phyloP scores from a whole-genome alignment of 2,329 filamentous ascomycete genomes.

The Leptographium radiaticola region DNA sequence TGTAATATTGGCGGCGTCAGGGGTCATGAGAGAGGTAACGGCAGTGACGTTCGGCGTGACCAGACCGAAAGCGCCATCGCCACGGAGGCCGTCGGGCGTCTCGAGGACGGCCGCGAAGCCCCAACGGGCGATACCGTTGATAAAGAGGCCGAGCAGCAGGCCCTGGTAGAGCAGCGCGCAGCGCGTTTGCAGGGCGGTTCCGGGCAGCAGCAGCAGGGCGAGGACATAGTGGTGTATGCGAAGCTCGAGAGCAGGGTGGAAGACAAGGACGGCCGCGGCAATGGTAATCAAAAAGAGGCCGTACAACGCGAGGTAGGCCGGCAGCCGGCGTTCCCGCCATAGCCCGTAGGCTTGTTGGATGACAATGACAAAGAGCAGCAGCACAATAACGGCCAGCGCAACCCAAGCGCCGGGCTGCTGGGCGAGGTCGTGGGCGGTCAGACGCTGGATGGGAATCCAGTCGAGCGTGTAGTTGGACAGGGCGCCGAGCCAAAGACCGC shows the following conservation, averaged over 20 bases:
- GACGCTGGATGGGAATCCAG: constrained; percentile 80
- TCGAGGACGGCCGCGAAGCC: constrained; percentile 83
- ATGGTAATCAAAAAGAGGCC: constrained; percentile 53
- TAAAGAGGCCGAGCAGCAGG: constrained; percentile 76
- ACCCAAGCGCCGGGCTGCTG: constrained; percentile 81
- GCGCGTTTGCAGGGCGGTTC: constrained; percentile 78
- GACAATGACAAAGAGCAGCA: constrained; percentile 54
- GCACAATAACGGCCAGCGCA: constrained; percentile 66
- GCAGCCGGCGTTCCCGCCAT: constrained; percentile 68
- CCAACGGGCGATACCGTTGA: constrained; percentile 90
- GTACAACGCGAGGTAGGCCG: constrained; percentile 68
- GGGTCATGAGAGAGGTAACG: background rate
- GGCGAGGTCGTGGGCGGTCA: constrained; percentile 80
- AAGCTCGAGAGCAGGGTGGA: constrained; percentile 56
- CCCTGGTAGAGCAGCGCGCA: constrained; percentile 81
- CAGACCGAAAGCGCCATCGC: constrained; percentile 49
- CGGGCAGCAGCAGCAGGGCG: constrained; percentile 72
- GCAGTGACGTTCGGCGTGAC: constrained; percentile 34
- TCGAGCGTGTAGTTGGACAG: constrained; percentile 93
- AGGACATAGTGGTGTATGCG: constrained; percentile 94
- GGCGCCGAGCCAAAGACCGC: constrained; percentile 82
- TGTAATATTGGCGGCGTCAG: constrained; percentile 36
- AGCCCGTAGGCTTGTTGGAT: constrained; percentile 74
- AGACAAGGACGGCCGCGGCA: constrained; percentile 52
- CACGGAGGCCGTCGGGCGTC: constrained; percentile 59